Conservation (phyloP, 1,284 basidiomycete species). For the Spongispora temasekensis region DNA sequence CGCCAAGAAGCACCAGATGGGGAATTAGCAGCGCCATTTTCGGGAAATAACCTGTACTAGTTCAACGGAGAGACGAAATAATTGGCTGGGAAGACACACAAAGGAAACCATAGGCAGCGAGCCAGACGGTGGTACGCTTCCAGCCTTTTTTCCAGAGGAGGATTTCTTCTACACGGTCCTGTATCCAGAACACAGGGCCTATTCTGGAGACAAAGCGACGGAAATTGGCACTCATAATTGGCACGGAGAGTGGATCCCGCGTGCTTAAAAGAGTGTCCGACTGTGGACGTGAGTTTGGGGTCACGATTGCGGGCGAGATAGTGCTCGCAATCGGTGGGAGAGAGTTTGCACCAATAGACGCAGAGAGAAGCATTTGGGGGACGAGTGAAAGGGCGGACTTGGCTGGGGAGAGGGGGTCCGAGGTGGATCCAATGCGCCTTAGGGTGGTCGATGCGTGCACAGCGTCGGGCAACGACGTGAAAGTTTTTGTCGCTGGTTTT, state of each 20-base stretch:
- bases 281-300: constrained; percentile 15
- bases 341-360: constrained; percentile 7
- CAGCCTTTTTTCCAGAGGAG: too few relatives aligned
- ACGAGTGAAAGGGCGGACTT: too few relatives aligned
- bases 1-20: constrained; percentile 51
- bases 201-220: constrained; percentile 66
- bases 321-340: constrained; percentile 5
- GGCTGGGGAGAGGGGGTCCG: constrained; percentile 18
- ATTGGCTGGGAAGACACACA: constrained; percentile 47
- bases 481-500: constrained; percentile 44
- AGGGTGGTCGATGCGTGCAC: constrained; percentile 5
- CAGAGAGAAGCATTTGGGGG: too few relatives aligned
- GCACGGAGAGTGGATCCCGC: constrained; percentile 68
- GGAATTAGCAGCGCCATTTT: constrained; percentile 65
- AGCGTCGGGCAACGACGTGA: constrained; percentile 47
- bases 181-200: constrained; percentile 76
- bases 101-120: constrained; percentile 66
- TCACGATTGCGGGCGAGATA: too few relatives aligned
- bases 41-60: constrained; percentile 63
- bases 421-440: constrained; percentile 1
- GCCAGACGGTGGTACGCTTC: constrained; percentile 66
- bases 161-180: constrained; percentile 78
- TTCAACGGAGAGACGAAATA: not conserved
- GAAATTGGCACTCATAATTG: constrained; percentile 72
- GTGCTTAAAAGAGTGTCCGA: constrained; percentile 43